Conservation (phyloP, 176 grass and related monocot genomes). For the Hordeum marinum region DNA sequence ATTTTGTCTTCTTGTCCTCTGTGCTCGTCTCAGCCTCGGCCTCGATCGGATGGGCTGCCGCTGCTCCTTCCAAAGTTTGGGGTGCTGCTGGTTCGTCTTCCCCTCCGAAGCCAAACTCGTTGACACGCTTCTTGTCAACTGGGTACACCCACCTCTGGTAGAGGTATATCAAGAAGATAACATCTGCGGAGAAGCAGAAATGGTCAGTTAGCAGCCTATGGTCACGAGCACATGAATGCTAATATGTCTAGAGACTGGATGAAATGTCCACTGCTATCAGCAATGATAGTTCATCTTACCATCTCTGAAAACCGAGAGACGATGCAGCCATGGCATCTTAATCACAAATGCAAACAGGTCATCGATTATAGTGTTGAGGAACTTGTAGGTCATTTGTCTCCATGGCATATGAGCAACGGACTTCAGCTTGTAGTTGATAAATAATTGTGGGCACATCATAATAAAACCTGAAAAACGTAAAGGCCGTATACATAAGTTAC, state of each 20-base stretch:
- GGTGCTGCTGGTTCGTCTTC: slow-evolving; percentile 48
- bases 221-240: background rate
- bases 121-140: slow-evolving; percentile 88
- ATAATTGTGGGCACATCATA: slow-evolving; percentile 99
- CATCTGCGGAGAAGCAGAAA: slow-evolving; percentile 47
- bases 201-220: background rate
- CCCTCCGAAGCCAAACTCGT: slow-evolving; percentile 94
- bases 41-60: slow-evolving; percentile 31
- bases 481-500: background rate
- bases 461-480: slow-evolving; percentile 74
- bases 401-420: slow-evolving; percentile 97
- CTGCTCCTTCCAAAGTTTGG: slow-evolving; percentile 42
- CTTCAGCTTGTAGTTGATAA: slow-evolving; percentile 98
- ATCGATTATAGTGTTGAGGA: slow-evolving; percentile 99
- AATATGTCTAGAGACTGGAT: background rate
- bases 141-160: slow-evolving; percentile 98
- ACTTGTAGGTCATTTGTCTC: slow-evolving; percentile 99
- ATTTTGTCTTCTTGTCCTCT: slow-evolving; percentile 75
- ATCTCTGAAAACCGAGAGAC: slow-evolving; percentile 98
- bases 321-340: slow-evolving; percentile 97
- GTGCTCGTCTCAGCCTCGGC: slow-evolving; percentile 12
- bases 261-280: background rate
- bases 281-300: slow-evolving; percentile 46
- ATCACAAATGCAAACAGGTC: slow-evolving; percentile 99
- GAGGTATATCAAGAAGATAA: slow-evolving; percentile 99